phyloP scores from a whole-genome alignment of 1,139 yeast species.

The Chernovozyma aurita region DNA sequence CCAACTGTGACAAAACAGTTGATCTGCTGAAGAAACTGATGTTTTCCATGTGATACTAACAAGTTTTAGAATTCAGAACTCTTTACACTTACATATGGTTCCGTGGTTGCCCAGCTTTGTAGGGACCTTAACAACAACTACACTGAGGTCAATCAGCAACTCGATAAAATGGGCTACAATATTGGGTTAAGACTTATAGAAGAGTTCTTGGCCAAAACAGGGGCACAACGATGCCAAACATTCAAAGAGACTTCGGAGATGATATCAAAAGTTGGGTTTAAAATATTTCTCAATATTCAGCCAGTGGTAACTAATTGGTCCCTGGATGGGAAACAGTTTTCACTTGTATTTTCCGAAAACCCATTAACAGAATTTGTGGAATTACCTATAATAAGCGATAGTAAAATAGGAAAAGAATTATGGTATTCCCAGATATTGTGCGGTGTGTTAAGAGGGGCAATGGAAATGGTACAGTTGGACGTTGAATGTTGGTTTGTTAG shows the following conservation, averaged over 20 bases:
- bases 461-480: conserved; percentile 94
- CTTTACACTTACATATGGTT: conserved; percentile 89
- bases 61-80: conserved; percentile 70
- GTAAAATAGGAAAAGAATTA: conserved; percentile 63
- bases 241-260: conserved; percentile 88
- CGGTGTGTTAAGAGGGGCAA: conserved; percentile 87
- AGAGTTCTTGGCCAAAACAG: conserved; percentile 86
- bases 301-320: conserved; percentile 81
- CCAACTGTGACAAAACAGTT: no score
- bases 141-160: conserved; percentile 70
- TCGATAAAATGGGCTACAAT: conserved; percentile 92
- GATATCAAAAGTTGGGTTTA: conserved; percentile 82
- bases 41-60: conserved; percentile 3
- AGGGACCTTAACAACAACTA: conserved; percentile 78
- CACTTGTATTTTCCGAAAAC: conserved; percentile 72
- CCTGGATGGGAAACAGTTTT: conserved; percentile 67
- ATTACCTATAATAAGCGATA: conserved; percentile 61
- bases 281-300: conserved; percentile 75
- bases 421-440: conserved; percentile 92
- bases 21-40: no score
- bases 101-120: conserved; percentile 90
- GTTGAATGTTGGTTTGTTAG: conserved; percentile 78
- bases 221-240: conserved; percentile 72
- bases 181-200: conserved; percentile 90
- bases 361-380: conserved; percentile 96